A percentile compares a stretch with the other conserved stretches of the same genome.
Conservation (phyloP, 192 early-diverging fungal genomes). For the Podila clonocystis region DNA sequence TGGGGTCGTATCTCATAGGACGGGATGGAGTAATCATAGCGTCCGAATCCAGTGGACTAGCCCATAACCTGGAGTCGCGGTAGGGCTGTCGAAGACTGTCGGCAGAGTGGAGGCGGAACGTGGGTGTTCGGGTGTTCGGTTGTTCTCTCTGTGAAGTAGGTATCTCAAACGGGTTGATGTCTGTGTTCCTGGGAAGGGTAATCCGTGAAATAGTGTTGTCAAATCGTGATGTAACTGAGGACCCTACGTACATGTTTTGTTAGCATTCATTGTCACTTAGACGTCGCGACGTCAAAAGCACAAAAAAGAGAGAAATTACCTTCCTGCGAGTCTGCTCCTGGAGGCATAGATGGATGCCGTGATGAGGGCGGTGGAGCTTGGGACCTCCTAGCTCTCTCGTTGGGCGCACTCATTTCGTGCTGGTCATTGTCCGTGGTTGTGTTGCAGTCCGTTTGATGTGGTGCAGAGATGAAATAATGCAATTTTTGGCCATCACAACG, state of each 20-base stretch:
- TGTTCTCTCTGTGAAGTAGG: too few species aligned
- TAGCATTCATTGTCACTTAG: too few species aligned
- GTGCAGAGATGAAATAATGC: not conserved
- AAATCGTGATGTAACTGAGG: too few species aligned
- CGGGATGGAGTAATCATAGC: not conserved
- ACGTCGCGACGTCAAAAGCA: too few species aligned
- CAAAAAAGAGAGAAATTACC: not conserved
- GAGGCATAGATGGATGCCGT: not conserved
- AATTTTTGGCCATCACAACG: not conserved
- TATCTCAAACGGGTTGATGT: too few species aligned
- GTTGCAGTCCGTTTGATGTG: not conserved
- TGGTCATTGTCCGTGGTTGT: not conserved
- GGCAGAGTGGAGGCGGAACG: not conserved
- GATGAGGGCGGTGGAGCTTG: constrained; percentile 4
- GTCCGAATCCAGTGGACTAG: not conserved
- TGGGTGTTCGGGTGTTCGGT: not conserved
- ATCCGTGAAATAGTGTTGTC: too few species aligned
- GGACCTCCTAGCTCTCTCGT: constrained; percentile 4
- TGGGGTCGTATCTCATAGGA: not conserved
- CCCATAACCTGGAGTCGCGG: not conserved
- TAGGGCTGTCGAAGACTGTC: not conserved
- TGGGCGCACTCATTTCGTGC: not conserved
- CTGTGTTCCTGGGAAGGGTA: too few species aligned
- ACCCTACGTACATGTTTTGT: too few species aligned
- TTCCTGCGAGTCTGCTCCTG: constrained; percentile 1